Base-by-base conservation (phyloP, 2,329 filamentous ascomycete genomes). In the Venturia effusa region DNA sequence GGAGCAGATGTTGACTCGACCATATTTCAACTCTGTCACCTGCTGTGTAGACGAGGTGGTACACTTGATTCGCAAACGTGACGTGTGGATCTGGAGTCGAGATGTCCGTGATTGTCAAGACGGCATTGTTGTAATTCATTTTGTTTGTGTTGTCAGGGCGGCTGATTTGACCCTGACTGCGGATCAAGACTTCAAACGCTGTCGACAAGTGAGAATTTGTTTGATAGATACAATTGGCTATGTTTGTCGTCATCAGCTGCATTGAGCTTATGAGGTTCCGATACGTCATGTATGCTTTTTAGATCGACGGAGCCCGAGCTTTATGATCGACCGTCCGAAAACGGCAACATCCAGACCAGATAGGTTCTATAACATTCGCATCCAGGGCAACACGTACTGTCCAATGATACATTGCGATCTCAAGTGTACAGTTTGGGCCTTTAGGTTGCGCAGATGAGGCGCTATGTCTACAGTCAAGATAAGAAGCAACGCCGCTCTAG, bases 11-110 rank as follows among this genome's bases (percentile, higher is more conserved):
- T 37, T 30, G 17, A 8, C 41, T 62, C 60, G 32, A 64, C 63
- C 63, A 64, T 63, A 64, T 62, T 22, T 64, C 63, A 19, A 64
- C 63, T 24, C 45, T 51, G 24, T 64, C 60, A 37, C 63, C 63
- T 17, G 59, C 37, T n/a, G 63, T 64, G 32, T 64, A 64, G 19
- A 59, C 73, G 70, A 80, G 71, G 66, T 78, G 79, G 68, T 78
- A 80, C 57, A 73, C 74, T 34, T 73, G 75, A 64, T 75, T 72
- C n/a, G 74, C 70, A 66, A 70, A 74, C 7, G 76, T 72, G 59
- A 80, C 74, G 69, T 76, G 79, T 2, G 78, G 78, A 68, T 80
- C 78, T 2, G 78, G 74, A 17, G 76, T 78, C 6, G 72, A 70
- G 19, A 70, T 68, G 19, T 71, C 69, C 1, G 78, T 78, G 61